Base-by-base conservation (phyloP, 139 green algal genomes). In the Volvox africanus region DNA sequence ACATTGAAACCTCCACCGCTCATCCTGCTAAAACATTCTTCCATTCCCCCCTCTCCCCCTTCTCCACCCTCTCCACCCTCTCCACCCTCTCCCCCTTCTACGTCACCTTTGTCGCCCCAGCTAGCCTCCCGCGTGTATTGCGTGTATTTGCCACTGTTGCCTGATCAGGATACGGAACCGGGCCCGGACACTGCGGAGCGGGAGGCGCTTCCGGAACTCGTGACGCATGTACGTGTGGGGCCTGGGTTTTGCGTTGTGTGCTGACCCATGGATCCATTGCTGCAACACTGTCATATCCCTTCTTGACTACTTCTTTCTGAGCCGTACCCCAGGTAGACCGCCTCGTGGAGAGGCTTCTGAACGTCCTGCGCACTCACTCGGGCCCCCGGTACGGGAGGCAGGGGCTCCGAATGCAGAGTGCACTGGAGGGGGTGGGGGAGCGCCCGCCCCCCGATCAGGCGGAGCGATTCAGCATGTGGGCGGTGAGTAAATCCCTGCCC, bases 401-500 rank as follows among this genome's bases (percentile, higher is more conserved):
- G 71, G 71, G 71, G 14, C 71, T 79, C 21, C 75, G 75, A 33
- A 81, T 81, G 0, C 77, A 65, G 28, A 33, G 61, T 19, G 35
- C 84, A 36, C 35, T 91, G 78, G 87, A 81, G 0, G 33, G 26
- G 0, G 14, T 87, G 24, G 93, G 91, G 1, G 85, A 80, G 67
- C 94, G 93, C 89, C 94, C 95, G 19, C 73, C 87, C 6, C 6
- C 61, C 0, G 33, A 30, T 9, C 82, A 92, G 35, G 17, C 62
- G 6, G 94, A 96, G 91, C 80, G 79, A 24, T 86, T 95, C 44
- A 92, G 87, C 79, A 95, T 97, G 71, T 97, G 95, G 95, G 93
- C 94, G 87, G 91, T 86, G 83, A 91, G 84, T 35, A 9, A 21
- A 16, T 55, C 44, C 44, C n/a, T n/a, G n/a, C n/a, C n/a, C 62